Evolutionary conservation across 257 asterid genomes (phyloP), one percentile per base, ranked within the genome.

Genomic region (Forsythia suspensa): DNA sequence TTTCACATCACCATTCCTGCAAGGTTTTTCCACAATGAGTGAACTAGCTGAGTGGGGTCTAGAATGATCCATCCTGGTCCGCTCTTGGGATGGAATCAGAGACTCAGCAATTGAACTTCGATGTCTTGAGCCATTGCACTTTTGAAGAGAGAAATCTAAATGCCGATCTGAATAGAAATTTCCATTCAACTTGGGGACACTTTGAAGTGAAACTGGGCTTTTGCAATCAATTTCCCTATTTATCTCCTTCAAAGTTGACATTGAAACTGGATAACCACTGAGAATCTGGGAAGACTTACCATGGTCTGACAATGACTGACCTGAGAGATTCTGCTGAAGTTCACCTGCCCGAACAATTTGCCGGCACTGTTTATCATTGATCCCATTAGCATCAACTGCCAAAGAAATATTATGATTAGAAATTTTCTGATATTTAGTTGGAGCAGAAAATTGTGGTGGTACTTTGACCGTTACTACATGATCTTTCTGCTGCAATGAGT

Each of bases 1-100:
- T 86, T 94, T 96, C 72, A 96, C 89, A 81, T 96, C 97, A 55
- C 97, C 92, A 79, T 86, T 93, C 79, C 87, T 80, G 46, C 87
- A 81, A 73, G 92, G 91, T 78, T 87, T 94, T 66, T 92, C 97
- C 76, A 72, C 77, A 48, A 84, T 88, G 46, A 87, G 85, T 9
- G 90, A 87, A 83, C 85, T 75, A 78, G 86, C 82, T 13, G 88
- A 82, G 71, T 20, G 80, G 69, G 82, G 82, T 42, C 83, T 77
- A 43, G 84, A 80, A 29, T 41, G 78, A 73, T 29, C 34, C 34
- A 81, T 83, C 46, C 80, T 68, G 40, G 48, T 79, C 71, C 76
- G 87, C 43, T 75, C 91, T 46, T 46, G 86, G 71, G 88, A 76
- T 66, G 83, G 85, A 79, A 72, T 79, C 21, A 80, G 83, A 9